Conservation (phyloP, 202 grass and related monocot species). For the Panicum hallii region DNA sequence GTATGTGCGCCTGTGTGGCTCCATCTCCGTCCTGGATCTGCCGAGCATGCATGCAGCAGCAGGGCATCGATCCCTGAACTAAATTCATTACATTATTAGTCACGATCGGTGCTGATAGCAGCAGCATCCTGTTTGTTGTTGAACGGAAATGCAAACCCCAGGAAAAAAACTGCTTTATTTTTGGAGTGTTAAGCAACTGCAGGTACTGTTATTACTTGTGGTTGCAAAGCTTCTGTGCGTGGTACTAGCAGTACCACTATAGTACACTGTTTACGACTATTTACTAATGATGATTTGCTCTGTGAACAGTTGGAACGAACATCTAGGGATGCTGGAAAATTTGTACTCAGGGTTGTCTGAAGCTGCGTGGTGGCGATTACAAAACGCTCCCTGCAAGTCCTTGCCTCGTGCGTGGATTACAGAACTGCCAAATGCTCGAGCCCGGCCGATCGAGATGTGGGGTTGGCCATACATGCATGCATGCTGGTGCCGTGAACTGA, state of each 20-base stretch:
- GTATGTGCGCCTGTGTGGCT: background rate
- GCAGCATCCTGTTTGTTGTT: background rate
- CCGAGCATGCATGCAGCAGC: background rate
- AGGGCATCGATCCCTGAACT: slow-evolving; percentile 27
- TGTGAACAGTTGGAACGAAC: slow-evolving; percentile 43
- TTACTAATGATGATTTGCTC: slow-evolving; percentile 45
- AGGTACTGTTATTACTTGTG: background rate
- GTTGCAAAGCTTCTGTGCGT: background rate
- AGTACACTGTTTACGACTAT: slow-evolving; percentile 8
- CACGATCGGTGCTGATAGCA: background rate
- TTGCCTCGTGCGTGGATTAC: slow-evolving; percentile 22
- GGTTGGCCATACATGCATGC: background rate
- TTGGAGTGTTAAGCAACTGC: background rate
- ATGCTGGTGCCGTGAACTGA: slow-evolving; percentile 25
- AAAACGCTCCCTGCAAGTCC: background rate
- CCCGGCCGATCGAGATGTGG: slow-evolving; percentile 9
- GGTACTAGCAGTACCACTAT: background rate
- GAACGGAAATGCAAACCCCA: background rate
- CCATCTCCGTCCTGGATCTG: slow-evolving; percentile 34
- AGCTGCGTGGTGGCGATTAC: slow-evolving; percentile 34
- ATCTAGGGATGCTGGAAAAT: slow-evolving; percentile 54
- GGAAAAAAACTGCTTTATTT: background rate
- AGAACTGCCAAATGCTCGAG: slow-evolving; percentile 32
- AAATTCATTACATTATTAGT: slow-evolving; percentile 8
- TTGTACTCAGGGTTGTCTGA: slow-evolving; percentile 46